Conservation (phyloP, 306 rosid genomes). For the Castanea mollissima region DNA sequence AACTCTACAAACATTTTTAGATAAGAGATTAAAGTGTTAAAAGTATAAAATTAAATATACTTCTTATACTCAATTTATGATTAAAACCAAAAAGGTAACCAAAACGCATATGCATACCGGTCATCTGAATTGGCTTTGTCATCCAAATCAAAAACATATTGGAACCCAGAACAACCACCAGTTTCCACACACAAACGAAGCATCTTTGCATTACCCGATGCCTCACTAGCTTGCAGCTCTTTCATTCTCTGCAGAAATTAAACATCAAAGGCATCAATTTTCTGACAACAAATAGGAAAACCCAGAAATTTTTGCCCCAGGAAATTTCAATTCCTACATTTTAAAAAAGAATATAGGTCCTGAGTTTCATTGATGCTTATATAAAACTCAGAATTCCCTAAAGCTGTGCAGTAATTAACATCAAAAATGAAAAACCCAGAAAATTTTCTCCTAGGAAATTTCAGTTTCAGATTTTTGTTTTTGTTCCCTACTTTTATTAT, state of each 20-base stretch:
- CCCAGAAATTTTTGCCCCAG: background rate
- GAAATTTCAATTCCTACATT: no score
- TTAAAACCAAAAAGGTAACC: background rate
- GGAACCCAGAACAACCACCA: constrained; percentile 99
- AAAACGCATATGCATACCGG: constrained; percentile 39
- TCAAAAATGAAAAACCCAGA: background rate
- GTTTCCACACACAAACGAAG: constrained; percentile 89
- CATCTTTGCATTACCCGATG: constrained; percentile 43
- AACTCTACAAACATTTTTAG: constrained; percentile 45
- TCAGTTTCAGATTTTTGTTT: background rate
- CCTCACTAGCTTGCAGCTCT: constrained; percentile 60
- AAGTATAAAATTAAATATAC: background rate
- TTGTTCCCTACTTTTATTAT: background rate
- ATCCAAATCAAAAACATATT: constrained; percentile 81
- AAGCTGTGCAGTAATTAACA: constrained; percentile 41
- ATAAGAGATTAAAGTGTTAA: constrained; percentile 1
- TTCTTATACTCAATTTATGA: background rate
- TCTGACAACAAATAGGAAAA: background rate
- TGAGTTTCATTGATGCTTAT: background rate
- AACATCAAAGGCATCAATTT: background rate
- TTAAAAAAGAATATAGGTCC: no score
- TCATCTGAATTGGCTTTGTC: constrained; percentile 67
- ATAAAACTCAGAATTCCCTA: background rate
- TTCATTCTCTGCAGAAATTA: constrained; percentile 61
- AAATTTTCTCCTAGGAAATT: background rate